These are phyloP conservation scores for Claviceps sorghi DNA, from an alignment of 2,329 filamentous ascomycete species.

Conservation along the genomic window DNA sequence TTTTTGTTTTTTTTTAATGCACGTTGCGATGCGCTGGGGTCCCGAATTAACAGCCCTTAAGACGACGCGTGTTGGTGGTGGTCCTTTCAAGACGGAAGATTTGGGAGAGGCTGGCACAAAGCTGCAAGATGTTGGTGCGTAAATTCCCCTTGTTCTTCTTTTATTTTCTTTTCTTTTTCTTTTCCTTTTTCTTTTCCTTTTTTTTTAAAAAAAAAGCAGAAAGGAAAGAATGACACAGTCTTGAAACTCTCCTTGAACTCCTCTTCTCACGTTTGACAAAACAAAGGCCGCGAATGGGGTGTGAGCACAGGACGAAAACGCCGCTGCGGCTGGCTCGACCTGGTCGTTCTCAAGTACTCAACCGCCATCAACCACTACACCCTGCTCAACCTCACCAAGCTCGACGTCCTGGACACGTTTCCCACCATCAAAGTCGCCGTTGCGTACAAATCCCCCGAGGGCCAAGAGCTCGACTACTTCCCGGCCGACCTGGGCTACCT, in stretches of 20 bases:
- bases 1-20: background rate
- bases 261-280: background rate
- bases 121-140: conserved; percentile 5
- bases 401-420: conserved; percentile 11
- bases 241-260: too few relatives aligned
- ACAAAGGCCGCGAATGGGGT: conserved; percentile 7
- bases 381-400: conserved; percentile 31
- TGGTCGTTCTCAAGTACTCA: conserved; percentile 54
- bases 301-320: conserved; percentile 8
- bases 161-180: background rate
- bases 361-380: conserved; percentile 52
- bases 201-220: background rate
- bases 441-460: background rate
- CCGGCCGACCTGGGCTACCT: conserved; percentile 47
- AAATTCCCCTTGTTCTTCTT: background rate
- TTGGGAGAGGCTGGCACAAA: conserved; percentile 6
- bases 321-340: conserved; percentile 25
- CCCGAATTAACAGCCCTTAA: background rate
- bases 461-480: conserved; percentile 31
- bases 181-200: background rate
- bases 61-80: conserved; percentile 8
- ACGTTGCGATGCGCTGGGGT: background rate
- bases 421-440: background rate
- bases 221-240: background rate
- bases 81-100: conserved; percentile 9